These are phyloP conservation scores for Medicago arabica DNA, from an alignment of 306 rosid species.

Conservation along the genomic window DNA sequence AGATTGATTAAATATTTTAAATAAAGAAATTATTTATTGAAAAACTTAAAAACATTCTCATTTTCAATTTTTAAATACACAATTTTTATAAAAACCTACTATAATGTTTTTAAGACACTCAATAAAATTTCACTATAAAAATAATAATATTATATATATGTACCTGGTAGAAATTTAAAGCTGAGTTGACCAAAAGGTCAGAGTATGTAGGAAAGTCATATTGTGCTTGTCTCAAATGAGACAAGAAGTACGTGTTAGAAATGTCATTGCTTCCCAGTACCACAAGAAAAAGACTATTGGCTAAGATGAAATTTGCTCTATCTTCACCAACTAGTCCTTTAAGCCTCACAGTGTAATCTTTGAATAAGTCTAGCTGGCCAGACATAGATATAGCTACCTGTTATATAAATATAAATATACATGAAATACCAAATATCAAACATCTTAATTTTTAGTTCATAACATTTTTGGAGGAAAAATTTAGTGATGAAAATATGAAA, in stretches of 20 bases:
- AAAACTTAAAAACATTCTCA: no score
- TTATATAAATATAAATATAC: no score
- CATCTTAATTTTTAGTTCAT: neutral
- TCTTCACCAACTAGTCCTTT: conserved; percentile 49
- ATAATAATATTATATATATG: no score
- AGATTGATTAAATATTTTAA: no score
- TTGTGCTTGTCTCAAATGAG: conserved; percentile 44
- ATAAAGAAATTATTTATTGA: no score
- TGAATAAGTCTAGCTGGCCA: neutral
- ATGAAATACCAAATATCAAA: neutral
- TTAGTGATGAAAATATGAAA: no score
- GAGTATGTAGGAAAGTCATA: conserved; percentile 69
- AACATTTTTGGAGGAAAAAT: neutral
- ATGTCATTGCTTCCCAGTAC: conserved; percentile 74
- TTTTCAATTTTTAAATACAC: no score
- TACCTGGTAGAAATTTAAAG: conserved; percentile 53
- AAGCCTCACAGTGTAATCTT: conserved; percentile 18
- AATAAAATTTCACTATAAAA: no score
- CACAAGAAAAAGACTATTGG: conserved; percentile 53
- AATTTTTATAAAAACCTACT: no score
- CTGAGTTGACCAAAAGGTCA: conserved; percentile 37
- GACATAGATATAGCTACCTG: conserved; percentile 11
- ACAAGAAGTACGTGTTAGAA: conserved; percentile 61
- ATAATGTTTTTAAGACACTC: no score
- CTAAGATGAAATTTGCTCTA: conserved; percentile 55